Percentiles rank a stretch among this genome's conserved stretches.
These are phyloP conservation scores for Candida sonorensis DNA, from an alignment of 805 yeast species.

Conservation along the genomic window DNA sequence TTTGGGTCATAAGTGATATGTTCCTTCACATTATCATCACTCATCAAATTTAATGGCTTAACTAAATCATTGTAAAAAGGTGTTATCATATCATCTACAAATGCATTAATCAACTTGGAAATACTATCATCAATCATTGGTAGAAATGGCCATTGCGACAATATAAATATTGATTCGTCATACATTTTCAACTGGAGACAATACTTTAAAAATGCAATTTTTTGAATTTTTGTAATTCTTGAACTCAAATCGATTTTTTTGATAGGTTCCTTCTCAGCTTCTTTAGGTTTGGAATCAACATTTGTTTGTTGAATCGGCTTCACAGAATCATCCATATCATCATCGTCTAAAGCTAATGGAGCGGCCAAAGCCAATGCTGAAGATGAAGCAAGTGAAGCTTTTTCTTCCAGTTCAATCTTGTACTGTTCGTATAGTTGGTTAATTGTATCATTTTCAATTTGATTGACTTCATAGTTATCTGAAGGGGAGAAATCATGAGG, in stretches of 20 bases:
- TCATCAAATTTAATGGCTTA: conserved; percentile 6
- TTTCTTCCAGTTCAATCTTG: conserved; percentile 43
- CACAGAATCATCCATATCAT: conserved; percentile 30
- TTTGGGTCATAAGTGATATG: conserved; percentile 15
- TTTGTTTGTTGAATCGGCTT: conserved; percentile 5
- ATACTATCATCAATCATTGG: conserved; percentile 47
- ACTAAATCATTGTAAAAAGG: conserved; percentile 36
- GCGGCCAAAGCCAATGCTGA: conserved; percentile 87
- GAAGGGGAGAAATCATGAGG: conserved; percentile 34
- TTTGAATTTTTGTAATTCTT: conserved; percentile 22
- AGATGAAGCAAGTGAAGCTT: conserved; percentile 54
- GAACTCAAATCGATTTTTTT: conserved; percentile 8
- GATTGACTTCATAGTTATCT: conserved; percentile 8
- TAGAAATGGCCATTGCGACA: conserved; percentile 56
- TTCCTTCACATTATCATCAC: conserved; percentile 18
- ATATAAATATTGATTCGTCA: conserved; percentile 52
- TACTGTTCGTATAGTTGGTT: conserved; percentile 35
- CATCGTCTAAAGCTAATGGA: conserved; percentile 66
- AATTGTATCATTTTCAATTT: conserved; percentile 28
- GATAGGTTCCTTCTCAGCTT: too few relatives aligned
- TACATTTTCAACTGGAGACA: conserved; percentile 55
- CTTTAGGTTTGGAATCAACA: too few relatives aligned
- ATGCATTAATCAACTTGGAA: conserved; percentile 38
- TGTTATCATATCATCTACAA: conserved; percentile 41
- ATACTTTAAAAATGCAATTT: conserved; percentile 42